Evolutionary conservation across 2,329 filamentous ascomycete species (phyloP).

Genomic region (Penicillium sp.): DNA sequence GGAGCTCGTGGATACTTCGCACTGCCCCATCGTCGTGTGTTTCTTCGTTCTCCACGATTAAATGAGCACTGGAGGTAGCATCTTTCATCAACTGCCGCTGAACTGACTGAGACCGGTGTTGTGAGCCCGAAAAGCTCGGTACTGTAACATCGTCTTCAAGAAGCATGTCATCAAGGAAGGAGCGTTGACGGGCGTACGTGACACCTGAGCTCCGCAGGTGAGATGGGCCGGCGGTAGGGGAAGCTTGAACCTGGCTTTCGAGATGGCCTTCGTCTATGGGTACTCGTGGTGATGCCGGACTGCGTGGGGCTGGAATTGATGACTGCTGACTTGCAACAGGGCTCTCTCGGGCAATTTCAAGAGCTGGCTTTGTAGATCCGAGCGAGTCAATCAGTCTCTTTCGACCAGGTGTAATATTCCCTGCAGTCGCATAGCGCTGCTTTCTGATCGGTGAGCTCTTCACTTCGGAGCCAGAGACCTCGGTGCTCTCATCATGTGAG

Average conservation of each 20-base stretch:
- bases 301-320: constrained; percentile 5
- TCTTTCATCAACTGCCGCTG: constrained; percentile 6
- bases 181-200: constrained; percentile 63
- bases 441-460: not conserved
- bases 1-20: constrained; percentile 63
- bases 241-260: constrained; percentile 11
- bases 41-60: constrained; percentile 49
- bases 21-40: constrained; percentile 48
- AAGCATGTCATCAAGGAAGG: constrained; percentile 58
- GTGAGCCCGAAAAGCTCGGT: constrained; percentile 2
- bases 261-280: constrained; percentile 4
- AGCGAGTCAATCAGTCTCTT: constrained; percentile 40
- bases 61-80: constrained; percentile 16
- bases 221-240: constrained; percentile 19
- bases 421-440: not conserved
- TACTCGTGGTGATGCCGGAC: constrained; percentile 7
- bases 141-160: constrained; percentile 12
- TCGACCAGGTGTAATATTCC: constrained; percentile 26
- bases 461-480: not conserved
- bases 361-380: constrained; percentile 16
- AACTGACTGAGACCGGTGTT: constrained; percentile 3
- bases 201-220: constrained; percentile 45
- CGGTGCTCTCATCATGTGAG: not conserved
- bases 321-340: constrained; percentile 12
- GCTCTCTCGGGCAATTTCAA: constrained; percentile 9